phyloP scores from a whole-genome alignment of 2,329 filamentous ascomycete species.

The Verticillium albo-atrum region DNA sequence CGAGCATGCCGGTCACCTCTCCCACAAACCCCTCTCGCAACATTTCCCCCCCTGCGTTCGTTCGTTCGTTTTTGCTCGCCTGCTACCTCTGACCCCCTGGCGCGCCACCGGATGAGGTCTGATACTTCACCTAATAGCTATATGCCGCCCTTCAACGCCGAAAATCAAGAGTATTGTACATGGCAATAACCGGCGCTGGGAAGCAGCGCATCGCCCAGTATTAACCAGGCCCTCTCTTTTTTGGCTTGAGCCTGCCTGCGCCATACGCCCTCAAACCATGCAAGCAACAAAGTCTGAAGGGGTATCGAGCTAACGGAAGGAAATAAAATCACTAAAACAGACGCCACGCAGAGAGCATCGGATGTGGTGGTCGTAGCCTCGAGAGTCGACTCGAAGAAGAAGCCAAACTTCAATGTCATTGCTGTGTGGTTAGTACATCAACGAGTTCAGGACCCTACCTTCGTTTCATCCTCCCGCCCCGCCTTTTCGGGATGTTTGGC shows the following conservation, averaged over 20 bases:
- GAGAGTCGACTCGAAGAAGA: neutral
- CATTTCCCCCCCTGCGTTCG: neutral
- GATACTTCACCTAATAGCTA: neutral
- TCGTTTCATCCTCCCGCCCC: no score
- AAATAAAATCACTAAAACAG: neutral
- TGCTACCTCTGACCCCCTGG: neutral
- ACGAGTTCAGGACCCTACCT: neutral
- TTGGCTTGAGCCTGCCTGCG: neutral
- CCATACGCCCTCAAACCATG: neutral
- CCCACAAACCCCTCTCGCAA: neutral
- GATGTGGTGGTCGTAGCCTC: neutral
- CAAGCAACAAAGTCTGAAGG: neutral
- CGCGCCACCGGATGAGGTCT: neutral
- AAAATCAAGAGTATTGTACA: neutral
- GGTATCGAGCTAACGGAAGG: neutral
- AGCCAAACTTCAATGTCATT: neutral
- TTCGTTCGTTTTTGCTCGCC: neutral
- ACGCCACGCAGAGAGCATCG: neutral
- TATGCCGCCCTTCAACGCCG: neutral
- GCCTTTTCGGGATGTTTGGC: neutral
- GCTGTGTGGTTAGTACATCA: neutral
- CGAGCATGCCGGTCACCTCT: neutral
- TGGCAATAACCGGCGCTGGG: neutral
- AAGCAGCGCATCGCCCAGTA: neutral
- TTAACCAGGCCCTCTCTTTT: neutral